A percentile compares a stretch with the other conserved stretches of the same genome.
These are phyloP conservation scores for Amorphotheca resinae DNA, from an alignment of 495 filamentous ascomycete genomes.

Conservation along the genomic window DNA sequence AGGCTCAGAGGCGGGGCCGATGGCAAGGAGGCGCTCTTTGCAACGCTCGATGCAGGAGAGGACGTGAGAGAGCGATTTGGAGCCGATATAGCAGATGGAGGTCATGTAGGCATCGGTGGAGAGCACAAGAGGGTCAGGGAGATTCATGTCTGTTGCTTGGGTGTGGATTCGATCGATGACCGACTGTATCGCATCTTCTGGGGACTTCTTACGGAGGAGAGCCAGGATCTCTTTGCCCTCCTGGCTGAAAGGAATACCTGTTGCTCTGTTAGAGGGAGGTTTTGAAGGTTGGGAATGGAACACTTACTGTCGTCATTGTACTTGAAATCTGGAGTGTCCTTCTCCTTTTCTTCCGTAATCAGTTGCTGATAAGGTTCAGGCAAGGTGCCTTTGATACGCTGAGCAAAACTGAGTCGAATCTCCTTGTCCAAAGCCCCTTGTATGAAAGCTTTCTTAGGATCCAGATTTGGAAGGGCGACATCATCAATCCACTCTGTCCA, in stretches of 20 bases:
- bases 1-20: constrained; percentile 56
- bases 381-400: constrained; percentile 87
- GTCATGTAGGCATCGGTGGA: constrained; percentile 92
- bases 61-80: constrained; percentile 91
- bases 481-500: constrained; percentile 97
- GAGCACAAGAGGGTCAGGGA: constrained; percentile 60
- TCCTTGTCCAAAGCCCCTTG: constrained; percentile 87
- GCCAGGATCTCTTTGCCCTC: constrained; percentile 69
- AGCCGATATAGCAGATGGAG: constrained; percentile 79
- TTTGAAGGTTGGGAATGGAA: background rate
- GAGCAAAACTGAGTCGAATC: constrained; percentile 90
- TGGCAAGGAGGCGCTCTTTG: constrained; percentile 76
- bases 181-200: constrained; percentile 67
- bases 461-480: constrained; percentile 57
- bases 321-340: constrained; percentile 90
- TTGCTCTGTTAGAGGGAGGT: constrained; percentile 10
- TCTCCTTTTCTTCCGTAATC: constrained; percentile 78
- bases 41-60: constrained; percentile 91
- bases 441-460: constrained; percentile 90
- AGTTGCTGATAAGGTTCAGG: constrained; percentile 72
- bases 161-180: constrained; percentile 66
- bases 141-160: constrained; percentile 50
- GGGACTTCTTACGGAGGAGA: constrained; percentile 70
- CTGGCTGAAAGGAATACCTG: constrained; percentile 66
- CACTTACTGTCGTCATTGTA: constrained; percentile 68